These are phyloP conservation scores for Paramecium bursaria DNA, from an alignment of 73 alveolate genomes.

Conservation along the genomic window DNA sequence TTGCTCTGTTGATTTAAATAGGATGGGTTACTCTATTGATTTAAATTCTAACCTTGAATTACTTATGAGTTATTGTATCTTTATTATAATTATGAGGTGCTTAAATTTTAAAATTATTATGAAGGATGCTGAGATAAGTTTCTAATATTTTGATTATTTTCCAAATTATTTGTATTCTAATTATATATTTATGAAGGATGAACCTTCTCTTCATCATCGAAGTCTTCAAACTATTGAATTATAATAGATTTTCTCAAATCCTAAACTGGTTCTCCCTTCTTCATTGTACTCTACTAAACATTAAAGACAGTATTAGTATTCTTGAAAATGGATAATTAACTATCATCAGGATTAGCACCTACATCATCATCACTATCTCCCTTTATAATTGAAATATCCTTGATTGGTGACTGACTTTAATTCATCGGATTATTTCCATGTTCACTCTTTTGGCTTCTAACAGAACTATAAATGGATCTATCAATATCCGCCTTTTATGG, in stretches of 20 bases:
- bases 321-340: conserved; percentile 38
- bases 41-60: too few species aligned
- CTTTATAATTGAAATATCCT: neutral
- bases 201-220: neutral
- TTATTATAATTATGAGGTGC: too few species aligned
- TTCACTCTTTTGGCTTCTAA: neutral
- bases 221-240: neutral
- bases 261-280: neutral
- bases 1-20: too few species aligned
- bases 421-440: conserved; percentile 3
- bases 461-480: conserved; percentile 22
- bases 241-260: neutral
- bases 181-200: neutral
- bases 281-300: neutral
- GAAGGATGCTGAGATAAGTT: too few species aligned
- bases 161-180: neutral
- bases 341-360: conserved; percentile 23
- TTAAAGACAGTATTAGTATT: neutral
- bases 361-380: conserved; percentile 1
- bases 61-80: too few species aligned
- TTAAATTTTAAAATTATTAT: too few species aligned
- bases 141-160: too few species aligned
- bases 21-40: too few species aligned
- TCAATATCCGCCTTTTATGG: conserved; percentile 33
- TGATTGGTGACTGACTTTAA: conserved; percentile 11